phyloP scores from a whole-genome alignment of 176 grass and related monocot genomes.

The Carex myosuroides region DNA sequence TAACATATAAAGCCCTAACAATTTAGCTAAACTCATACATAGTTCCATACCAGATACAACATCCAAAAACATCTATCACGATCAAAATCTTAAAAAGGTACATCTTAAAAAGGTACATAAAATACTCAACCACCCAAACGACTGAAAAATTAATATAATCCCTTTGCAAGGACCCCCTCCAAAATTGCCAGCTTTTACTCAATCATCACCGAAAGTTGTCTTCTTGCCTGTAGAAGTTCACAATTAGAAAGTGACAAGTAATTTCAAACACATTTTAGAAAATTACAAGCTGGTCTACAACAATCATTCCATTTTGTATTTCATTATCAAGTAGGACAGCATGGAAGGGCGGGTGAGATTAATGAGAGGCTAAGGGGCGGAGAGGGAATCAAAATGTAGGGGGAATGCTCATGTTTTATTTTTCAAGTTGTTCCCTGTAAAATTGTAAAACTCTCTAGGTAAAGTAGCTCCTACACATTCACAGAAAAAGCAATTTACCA shows the following conservation, averaged over 20 bases:
- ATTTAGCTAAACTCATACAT: neutral
- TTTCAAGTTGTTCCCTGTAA: neutral
- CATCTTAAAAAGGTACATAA: neutral
- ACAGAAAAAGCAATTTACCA: conserved; percentile 23
- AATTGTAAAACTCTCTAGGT: neutral
- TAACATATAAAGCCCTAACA: neutral
- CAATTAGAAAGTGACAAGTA: neutral
- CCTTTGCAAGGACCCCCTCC: neutral
- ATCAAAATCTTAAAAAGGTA: neutral
- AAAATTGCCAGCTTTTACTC: neutral
- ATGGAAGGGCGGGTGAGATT: neutral
- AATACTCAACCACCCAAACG: neutral
- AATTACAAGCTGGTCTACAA: neutral
- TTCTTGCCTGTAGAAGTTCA: conserved; percentile 52
- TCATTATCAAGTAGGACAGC: neutral
- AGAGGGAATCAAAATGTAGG: neutral
- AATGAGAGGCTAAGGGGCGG: neutral
- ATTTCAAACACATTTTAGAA: neutral
- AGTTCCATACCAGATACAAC: neutral
- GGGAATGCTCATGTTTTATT: neutral
- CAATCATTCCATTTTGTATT: neutral
- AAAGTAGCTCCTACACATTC: neutral
- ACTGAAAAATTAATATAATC: neutral
- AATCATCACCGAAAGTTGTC: conserved; percentile 51
- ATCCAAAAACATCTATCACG: neutral